These are phyloP conservation scores for Cronartium quercuum DNA, from an alignment of 1,284 basidiomycete species.

Conservation along the genomic window DNA sequence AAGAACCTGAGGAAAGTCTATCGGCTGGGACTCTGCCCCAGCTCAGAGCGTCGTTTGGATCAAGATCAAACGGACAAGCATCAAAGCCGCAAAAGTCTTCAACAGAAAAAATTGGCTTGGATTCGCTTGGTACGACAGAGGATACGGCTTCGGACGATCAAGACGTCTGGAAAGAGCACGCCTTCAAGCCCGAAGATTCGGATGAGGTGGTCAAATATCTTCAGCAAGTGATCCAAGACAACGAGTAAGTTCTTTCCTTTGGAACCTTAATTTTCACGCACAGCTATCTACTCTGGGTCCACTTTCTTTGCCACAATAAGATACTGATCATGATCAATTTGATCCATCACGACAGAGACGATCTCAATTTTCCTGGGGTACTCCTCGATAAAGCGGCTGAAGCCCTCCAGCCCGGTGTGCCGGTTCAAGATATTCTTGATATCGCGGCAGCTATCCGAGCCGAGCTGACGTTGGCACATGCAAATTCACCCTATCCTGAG, in stretches of 20 bases:
- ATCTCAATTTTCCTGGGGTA: not conserved
- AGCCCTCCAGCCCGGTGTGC: not conserved
- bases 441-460: not conserved
- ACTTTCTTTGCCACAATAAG: too few species aligned
- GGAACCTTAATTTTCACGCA: too few species aligned
- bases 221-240: constrained; percentile 14
- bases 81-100: too few species aligned
- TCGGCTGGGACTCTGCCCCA: too few species aligned
- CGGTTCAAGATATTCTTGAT: not conserved
- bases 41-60: too few species aligned
- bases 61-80: too few species aligned
- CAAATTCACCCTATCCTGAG: constrained; percentile 4
- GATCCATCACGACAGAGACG: not conserved
- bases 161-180: constrained; percentile 28
- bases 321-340: too few species aligned
- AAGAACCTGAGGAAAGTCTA: too few species aligned
- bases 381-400: not conserved
- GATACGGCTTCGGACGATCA: not conserved
- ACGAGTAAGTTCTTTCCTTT: constrained; percentile 15
- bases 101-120: too few species aligned
- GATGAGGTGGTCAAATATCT: constrained; percentile 20
- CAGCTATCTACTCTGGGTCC: too few species aligned
- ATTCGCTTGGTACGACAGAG: too few species aligned
- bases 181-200: constrained; percentile 22
- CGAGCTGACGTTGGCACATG: not conserved